Conservation (phyloP, 2,329 filamentous ascomycete species). For the Chaetomiaceae sp. region DNA sequence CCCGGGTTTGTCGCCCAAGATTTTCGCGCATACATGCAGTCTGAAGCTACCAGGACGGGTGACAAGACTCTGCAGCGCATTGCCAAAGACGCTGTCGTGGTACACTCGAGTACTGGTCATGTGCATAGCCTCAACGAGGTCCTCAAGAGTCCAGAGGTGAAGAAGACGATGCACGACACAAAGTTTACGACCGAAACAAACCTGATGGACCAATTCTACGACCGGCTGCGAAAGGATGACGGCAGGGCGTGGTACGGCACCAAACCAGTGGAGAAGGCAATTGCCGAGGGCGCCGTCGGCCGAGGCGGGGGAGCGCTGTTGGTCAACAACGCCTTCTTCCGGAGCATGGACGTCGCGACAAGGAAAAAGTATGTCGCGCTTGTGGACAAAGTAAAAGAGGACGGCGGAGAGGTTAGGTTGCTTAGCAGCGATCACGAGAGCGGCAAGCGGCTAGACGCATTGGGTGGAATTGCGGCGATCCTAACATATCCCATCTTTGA, state of each 20-base stretch:
- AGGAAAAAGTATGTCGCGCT: slow-evolving; percentile 77
- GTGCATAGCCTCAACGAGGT: slow-evolving; percentile 85
- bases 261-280: slow-evolving; percentile 73
- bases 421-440: slow-evolving; percentile 93
- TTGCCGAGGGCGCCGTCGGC: slow-evolving; percentile 83
- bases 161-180: slow-evolving; percentile 73
- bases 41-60: slow-evolving; percentile 50
- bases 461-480: slow-evolving; percentile 86
- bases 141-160: slow-evolving; percentile 73
- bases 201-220: slow-evolving; percentile 79
- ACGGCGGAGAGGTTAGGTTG: slow-evolving; percentile 84
- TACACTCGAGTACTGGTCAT: slow-evolving; percentile 81
- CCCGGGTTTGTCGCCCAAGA: slow-evolving; percentile 81
- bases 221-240: slow-evolving; percentile 75
- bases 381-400: slow-evolving; percentile 81
- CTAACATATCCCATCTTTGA: slow-evolving; percentile 84
- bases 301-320: slow-evolving; percentile 79
- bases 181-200: slow-evolving; percentile 81
- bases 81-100: slow-evolving; percentile 62
- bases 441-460: slow-evolving; percentile 73
- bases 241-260: slow-evolving; percentile 88
- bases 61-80: slow-evolving; percentile 67
- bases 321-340: slow-evolving; percentile 82
- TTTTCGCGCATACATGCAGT: slow-evolving; percentile 70
- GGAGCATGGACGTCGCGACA: slow-evolving; percentile 71